Evolutionary conservation across 2,329 filamentous ascomycete species (phyloP).

Genomic region (Hortaea sp.): DNA sequence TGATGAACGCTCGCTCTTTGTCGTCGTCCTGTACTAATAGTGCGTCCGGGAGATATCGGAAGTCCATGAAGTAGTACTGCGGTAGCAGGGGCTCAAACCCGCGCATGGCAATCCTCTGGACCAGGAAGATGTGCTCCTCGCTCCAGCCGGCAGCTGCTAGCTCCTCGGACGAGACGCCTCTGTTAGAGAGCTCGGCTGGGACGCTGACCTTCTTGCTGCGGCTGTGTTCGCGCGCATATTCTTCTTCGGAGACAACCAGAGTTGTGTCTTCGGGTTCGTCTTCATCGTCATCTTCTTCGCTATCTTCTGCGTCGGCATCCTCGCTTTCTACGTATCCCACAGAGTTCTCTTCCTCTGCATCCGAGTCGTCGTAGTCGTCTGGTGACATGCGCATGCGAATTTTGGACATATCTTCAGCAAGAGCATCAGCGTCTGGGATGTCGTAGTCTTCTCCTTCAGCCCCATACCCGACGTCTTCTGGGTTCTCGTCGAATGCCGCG

Average conservation of each 20-base stretch:
- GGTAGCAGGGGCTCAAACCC: slow-evolving; percentile 48
- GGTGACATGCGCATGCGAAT: background rate
- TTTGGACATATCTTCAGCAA: background rate
- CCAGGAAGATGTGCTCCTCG: slow-evolving; percentile 42
- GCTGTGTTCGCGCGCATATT: slow-evolving; percentile 7
- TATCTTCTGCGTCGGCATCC: background rate
- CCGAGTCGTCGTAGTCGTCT: background rate
- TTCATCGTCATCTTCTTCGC: slow-evolving; percentile 2
- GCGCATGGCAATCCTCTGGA: slow-evolving; percentile 44
- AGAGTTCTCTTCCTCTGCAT: background rate
- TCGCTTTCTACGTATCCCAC: slow-evolving; percentile 1
- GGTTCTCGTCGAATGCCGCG: background rate
- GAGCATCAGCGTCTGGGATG: slow-evolving; percentile 1
- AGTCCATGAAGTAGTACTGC: slow-evolving; percentile 42
- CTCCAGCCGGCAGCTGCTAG: slow-evolving; percentile 34
- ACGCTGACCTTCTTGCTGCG: slow-evolving; percentile 11
- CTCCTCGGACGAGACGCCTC: slow-evolving; percentile 14
- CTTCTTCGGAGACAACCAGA: slow-evolving; percentile 15
- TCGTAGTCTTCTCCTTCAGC: background rate
- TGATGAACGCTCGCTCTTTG: slow-evolving; percentile 32
- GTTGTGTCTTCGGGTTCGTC: slow-evolving; percentile 7
- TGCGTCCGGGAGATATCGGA: slow-evolving; percentile 42
- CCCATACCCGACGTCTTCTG: background rate
- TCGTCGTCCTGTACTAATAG: slow-evolving; percentile 39
- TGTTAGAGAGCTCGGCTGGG: slow-evolving; percentile 13